Conservation (phyloP, 208 protist species). For the Leishmania major region DNA sequence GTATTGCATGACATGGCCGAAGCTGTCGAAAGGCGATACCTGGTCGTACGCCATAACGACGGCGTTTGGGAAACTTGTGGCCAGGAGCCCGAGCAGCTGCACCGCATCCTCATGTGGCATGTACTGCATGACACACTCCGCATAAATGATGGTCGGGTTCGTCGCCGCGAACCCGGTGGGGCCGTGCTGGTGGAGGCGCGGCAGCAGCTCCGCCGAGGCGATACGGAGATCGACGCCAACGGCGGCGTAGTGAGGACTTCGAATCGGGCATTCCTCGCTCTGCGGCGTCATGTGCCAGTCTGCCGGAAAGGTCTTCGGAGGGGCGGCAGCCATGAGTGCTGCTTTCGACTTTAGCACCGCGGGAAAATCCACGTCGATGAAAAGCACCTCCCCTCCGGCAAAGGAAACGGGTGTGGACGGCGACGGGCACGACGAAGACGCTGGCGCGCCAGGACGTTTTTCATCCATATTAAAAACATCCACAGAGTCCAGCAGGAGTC, state of each 20-base stretch:
- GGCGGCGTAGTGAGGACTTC: conserved; percentile 51
- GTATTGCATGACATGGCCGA: conserved; percentile 78
- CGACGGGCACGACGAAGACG: neutral
- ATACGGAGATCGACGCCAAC: conserved; percentile 80
- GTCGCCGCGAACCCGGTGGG: conserved; percentile 34
- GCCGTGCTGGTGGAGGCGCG: conserved; percentile 29
- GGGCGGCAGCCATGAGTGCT: conserved; percentile 65
- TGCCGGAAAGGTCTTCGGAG: conserved; percentile 47
- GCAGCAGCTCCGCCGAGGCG: conserved; percentile 34
- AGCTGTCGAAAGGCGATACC: conserved; percentile 76
- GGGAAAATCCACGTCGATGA: conserved; percentile 86
- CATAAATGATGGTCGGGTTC: conserved; percentile 82
- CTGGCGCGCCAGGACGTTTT: neutral
- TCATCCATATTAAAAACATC: neutral
- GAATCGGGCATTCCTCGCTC: conserved; percentile 18
- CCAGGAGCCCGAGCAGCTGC: conserved; percentile 56
- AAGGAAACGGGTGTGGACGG: conserved; percentile 2
- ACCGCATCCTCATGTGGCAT: conserved; percentile 65
- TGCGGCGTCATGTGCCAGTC: conserved; percentile 34
- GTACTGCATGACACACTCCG: conserved; percentile 94
- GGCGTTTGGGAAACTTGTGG: conserved; percentile 51
- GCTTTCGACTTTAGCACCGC: conserved; percentile 79
- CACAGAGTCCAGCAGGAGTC: conserved; percentile 41
- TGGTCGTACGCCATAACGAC: conserved; percentile 88
- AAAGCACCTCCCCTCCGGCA: conserved; percentile 39